Evolutionary conservation across 306 rosid genomes (phyloP), one percentile per base, ranked within the genome.

Genomic region (Vigna reflexopilosa): DNA sequence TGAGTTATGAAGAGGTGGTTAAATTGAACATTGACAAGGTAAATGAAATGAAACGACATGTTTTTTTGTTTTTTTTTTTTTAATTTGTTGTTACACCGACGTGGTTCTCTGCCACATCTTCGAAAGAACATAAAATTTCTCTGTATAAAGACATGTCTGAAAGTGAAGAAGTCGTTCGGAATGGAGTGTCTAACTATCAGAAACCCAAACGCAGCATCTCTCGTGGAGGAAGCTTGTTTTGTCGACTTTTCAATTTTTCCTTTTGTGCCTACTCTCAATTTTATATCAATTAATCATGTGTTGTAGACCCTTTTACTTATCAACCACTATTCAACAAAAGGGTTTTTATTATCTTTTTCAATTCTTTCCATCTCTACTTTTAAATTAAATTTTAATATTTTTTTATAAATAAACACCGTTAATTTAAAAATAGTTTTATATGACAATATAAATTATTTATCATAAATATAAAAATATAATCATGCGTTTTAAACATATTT

Each of bases 81-180:
- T 26, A 3, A 14, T 61, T 5, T 42, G n/a, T 42, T 65, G 11
- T n/a, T 67, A 11, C 72, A 44, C 54, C 54, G 54, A 67, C 72
- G 45, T 67, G 72, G 51, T 38, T 40, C 50, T 38, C n/a, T 65
- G 70, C 70, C 70, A 42, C 13, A 3, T 67, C 36, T 67, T 42
- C 20, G 54, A 67, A 44, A 67, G 12, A n/a, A 34, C 54, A 44
- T 42, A 1, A 12, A 10, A 42, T 13, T 67, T 19, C 19, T 11
- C 5, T 42, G 54, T 42, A 44, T 2, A 36, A 67, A 67, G 72
- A 67, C 54, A 67, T 67, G 72, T 67, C 54, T 67, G 36, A 20
- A 30, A 20, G 36, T 20, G 1, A 65, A 32, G 12, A 40, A 32
- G 4, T 19, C 11, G 19, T 66, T 66, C n/a, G 7, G 8, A 67